Percentiles rank a stretch among this genome's conserved stretches.
Conservation (phyloP, 2,329 filamentous ascomycete species). For the Albophoma yamanashiensis region DNA sequence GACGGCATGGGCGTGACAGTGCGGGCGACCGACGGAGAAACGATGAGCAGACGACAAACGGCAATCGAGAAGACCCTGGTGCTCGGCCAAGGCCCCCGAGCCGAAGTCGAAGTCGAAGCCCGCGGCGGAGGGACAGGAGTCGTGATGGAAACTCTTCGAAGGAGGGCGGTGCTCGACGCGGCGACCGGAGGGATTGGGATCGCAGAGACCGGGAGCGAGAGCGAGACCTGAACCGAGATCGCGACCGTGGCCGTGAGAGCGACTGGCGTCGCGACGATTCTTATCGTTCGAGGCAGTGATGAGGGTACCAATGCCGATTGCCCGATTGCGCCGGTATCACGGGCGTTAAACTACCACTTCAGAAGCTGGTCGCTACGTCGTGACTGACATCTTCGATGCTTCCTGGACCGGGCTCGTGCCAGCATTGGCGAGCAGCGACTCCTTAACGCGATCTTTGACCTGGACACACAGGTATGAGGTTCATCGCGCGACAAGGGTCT, state of each 20-base stretch:
- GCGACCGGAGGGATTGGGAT: conserved; percentile 11
- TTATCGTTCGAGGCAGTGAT: conserved; percentile 3
- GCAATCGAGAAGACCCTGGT: neutral
- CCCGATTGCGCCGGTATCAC: neutral
- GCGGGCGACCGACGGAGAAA: conserved; percentile 12
- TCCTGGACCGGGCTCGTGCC: neutral
- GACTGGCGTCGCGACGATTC: conserved; percentile 9
- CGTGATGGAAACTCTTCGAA: conserved; percentile 19
- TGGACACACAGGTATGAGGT: neutral
- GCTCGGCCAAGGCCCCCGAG: neutral
- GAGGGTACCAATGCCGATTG: neutral
- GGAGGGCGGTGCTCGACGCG: conserved; percentile 15
- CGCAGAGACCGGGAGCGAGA: conserved; percentile 17
- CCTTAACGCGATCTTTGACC: neutral
- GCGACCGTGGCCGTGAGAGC: conserved; percentile 11
- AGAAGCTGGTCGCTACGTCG: neutral
- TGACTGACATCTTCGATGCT: neutral
- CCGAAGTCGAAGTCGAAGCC: conserved; percentile 27
- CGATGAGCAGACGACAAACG: conserved; percentile 7
- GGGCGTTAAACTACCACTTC: neutral
- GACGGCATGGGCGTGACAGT: conserved; percentile 31
- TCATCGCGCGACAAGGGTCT: conserved; percentile 1
- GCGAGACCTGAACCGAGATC: conserved; percentile 7
- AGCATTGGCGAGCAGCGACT: neutral
- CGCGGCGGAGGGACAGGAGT: conserved; percentile 18